These are phyloP conservation scores for Fusarium nisikadoi DNA, from an alignment of 2,329 filamentous ascomycete genomes.

Conservation along the genomic window DNA sequence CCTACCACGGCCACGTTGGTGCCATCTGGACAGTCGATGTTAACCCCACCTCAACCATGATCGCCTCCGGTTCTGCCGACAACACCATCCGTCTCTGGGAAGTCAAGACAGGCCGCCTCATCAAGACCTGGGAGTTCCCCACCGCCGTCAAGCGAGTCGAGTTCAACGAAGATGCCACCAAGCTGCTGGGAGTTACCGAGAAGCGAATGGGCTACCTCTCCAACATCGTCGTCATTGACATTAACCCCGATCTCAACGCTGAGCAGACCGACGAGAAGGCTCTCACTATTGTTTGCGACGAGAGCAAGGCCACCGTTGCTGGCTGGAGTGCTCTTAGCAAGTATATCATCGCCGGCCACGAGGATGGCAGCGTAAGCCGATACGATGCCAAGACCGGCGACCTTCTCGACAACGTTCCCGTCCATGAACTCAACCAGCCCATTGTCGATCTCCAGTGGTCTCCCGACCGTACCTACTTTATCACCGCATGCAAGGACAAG, in stretches of 20 bases:
- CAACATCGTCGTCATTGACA: conserved; percentile 92
- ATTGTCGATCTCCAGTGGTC: conserved; percentile 98
- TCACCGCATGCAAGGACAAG: conserved; percentile 98
- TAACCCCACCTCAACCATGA: conserved; percentile 88
- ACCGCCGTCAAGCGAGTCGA: conserved; percentile 98
- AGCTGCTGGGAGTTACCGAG: conserved; percentile 94
- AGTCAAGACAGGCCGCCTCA: conserved; percentile 87
- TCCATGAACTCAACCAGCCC: conserved; percentile 83
- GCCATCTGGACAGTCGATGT: conserved; percentile 99
- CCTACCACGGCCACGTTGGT: conserved; percentile 96
- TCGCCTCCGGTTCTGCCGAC: conserved; percentile 95
- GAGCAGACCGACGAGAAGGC: conserved; percentile 86
- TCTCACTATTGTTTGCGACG: conserved; percentile 90
- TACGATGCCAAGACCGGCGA: conserved; percentile 95
- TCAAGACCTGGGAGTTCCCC: conserved; percentile 98
- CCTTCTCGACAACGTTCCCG: conserved; percentile 80
- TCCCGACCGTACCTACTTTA: conserved; percentile 94
- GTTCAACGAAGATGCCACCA: conserved; percentile 92
- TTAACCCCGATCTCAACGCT: conserved; percentile 83
- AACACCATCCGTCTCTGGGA: conserved; percentile 99
- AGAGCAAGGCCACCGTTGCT: conserved; percentile 96
- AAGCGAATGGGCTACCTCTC: conserved; percentile 97
- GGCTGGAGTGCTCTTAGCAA: conserved; percentile 95
- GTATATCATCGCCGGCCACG: conserved; percentile 97
- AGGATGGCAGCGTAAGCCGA: conserved; percentile 90